Evolutionary conservation across 1,139 yeast species (phyloP).

Genomic region (Wickerhamomyces sp.): DNA sequence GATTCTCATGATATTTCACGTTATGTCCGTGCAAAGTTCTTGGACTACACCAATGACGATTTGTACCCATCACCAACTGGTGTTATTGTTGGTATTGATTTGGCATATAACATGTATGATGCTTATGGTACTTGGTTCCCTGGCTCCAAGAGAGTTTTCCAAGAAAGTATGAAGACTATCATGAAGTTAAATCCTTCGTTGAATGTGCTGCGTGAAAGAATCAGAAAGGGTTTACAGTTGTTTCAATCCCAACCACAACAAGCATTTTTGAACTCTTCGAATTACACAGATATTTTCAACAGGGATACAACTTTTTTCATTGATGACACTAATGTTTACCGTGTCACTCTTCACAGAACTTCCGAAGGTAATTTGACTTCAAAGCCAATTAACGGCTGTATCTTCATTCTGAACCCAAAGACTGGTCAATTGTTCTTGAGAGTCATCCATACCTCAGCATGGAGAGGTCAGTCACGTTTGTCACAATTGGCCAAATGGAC

Average conservation of each 20-base stretch:
- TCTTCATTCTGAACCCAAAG: conserved; percentile 83
- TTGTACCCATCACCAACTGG: conserved; percentile 95
- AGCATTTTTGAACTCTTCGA: conserved; percentile 81
- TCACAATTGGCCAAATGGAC: conserved; percentile 97
- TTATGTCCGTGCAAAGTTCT: conserved; percentile 85
- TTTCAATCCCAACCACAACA: conserved; percentile 94
- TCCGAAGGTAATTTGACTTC: conserved; percentile 91
- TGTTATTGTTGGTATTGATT: conserved; percentile 80
- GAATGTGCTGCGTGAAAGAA: conserved; percentile 86
- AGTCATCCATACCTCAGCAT: conserved; percentile 88
- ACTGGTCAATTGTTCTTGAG: conserved; percentile 86
- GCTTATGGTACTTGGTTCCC: conserved; percentile 98
- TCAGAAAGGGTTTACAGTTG: conserved; percentile 87
- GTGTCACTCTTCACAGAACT: conserved; percentile 91
- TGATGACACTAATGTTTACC: conserved; percentile 89
- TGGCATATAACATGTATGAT: conserved; percentile 94
- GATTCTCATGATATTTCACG: conserved; percentile 96
- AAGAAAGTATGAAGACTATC: conserved; percentile 87
- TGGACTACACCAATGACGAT: conserved; percentile 89
- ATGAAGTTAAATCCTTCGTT: conserved; percentile 95
- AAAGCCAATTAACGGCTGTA: conserved; percentile 90
- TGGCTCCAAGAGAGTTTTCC: conserved; percentile 84
- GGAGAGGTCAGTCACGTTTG: conserved; percentile 96
- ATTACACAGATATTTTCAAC: conserved; percentile 85
- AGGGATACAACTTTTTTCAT: conserved; percentile 78